phyloP scores from a whole-genome alignment of 208 protist genomes.

The Novymonas esmeraldas region DNA sequence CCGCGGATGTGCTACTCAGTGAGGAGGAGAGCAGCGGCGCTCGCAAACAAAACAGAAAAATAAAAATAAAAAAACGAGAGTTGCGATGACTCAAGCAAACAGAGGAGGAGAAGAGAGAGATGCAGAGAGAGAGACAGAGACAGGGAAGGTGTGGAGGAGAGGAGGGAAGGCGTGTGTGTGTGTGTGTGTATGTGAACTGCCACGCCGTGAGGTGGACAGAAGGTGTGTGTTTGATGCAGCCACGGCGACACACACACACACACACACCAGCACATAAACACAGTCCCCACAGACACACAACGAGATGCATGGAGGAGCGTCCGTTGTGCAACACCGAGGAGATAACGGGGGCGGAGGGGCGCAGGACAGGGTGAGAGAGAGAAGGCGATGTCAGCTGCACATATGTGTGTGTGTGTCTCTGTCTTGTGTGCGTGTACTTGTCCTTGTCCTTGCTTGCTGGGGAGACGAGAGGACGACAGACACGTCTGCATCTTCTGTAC shows the following conservation, averaged over 20 bases:
- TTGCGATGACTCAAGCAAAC: not conserved
- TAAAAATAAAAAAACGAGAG: not conserved
- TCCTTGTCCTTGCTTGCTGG: no score
- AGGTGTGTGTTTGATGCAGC: not conserved
- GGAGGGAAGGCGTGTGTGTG: not conserved
- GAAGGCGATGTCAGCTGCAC: not conserved
- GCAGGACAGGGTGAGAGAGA: not conserved
- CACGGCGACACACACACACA: no score
- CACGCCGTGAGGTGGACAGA: not conserved
- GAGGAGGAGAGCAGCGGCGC: no score
- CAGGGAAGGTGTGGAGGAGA: not conserved
- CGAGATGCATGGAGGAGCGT: no score
- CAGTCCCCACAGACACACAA: no score
- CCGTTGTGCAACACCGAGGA: no score
- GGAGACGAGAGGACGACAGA: not conserved
- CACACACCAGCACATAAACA: no score
- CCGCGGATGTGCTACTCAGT: no score
- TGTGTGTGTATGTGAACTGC: not conserved
- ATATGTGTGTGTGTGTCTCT: no score
- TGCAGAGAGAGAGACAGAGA: not conserved
- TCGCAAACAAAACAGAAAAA: slow-evolving; percentile 1
- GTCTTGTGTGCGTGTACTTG: no score
- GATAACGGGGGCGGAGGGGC: not conserved
- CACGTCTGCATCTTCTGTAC: not conserved
- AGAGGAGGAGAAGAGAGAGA: not conserved